phyloP scores from a whole-genome alignment of 345 rosid species.

The Euphorbia lathyris region DNA sequence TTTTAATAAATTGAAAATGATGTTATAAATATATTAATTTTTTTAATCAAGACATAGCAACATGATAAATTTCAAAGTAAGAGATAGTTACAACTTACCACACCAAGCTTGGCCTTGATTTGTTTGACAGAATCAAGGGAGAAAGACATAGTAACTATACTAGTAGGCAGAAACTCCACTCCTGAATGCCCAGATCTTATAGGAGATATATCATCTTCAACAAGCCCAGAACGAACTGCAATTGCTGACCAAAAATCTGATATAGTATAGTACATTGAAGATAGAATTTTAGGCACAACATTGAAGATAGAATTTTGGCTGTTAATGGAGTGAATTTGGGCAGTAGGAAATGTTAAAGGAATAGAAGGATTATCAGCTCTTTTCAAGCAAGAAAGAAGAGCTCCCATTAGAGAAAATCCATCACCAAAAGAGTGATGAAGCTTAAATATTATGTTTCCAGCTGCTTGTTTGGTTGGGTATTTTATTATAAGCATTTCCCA shows the following conservation, averaged over 20 bases:
- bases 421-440: slow-evolving; percentile 60
- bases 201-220: slow-evolving; percentile 33
- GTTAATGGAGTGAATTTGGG: background rate
- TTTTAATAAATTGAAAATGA: too few species aligned
- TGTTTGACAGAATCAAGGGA: slow-evolving; percentile 36
- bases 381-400: slow-evolving; percentile 50
- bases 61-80: too few species aligned
- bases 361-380: slow-evolving; percentile 49
- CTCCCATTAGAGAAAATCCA: slow-evolving; percentile 51
- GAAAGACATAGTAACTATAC: slow-evolving; percentile 24
- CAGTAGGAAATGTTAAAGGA: slow-evolving; percentile 41
- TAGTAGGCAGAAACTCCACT: slow-evolving; percentile 33
- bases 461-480: slow-evolving; percentile 37
- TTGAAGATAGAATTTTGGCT: background rate
- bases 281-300: slow-evolving; percentile 3
- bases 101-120: slow-evolving; percentile 36
- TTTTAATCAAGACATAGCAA: too few species aligned
- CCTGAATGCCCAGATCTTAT: slow-evolving; percentile 32
- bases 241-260: slow-evolving; percentile 36
- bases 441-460: slow-evolving; percentile 38
- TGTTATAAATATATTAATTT: too few species aligned
- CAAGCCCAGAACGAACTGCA: slow-evolving; percentile 25
- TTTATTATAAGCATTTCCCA: slow-evolving; percentile 55
- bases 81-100: slow-evolving; percentile 9
- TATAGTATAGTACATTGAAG: slow-evolving; percentile 17